Base-by-base conservation (phyloP, 495 filamentous ascomycete genomes). In the Xylaria telfairii region DNA sequence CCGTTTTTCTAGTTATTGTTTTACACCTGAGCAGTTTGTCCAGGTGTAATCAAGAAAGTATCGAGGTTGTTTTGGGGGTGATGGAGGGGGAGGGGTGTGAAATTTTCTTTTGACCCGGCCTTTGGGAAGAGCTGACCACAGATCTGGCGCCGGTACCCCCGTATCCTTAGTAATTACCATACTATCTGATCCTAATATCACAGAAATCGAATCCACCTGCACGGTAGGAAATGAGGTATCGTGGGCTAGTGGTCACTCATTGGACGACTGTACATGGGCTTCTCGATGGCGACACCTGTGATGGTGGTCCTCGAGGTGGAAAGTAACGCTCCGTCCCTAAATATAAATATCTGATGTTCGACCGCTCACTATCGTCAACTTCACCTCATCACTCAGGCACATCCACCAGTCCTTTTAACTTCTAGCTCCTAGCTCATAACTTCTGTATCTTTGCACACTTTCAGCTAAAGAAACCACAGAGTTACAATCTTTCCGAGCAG, bases 311-410 rank as follows among this genome's bases (percentile, higher is more conserved):
- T 42, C 1, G 17, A 19, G 46, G 19, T 15, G 12, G 32, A 41
- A 28, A 39, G 42, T 2, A 42, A 54, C 21, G 54, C 47, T n/a
- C 49, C 47, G 21, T 41, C 30, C 46, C 32, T 39, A 15, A 15
- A 41, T 66, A 66, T 66, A 66, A 66, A 66, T 53, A 66, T 13
- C 64, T 42, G 64, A 21, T n/a, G 46, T 54, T 65, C 64, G 2
- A 41, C 30, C 64, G 10, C 32, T 54, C 9, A 41, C 0, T 2
- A 3, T 44, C 46, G n/a, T 26, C 19, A 53, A 0, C 13, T 10
- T 37, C 34, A 41, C 10, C 21, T 66, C 64, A 39, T n/a, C n/a
- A 39, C 32, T 28, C 64, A 66, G 47, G 47, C 64, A 66, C 47
- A 54, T 53, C 34, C 15, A 66, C n/a, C 34, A 34, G 47, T 19